Evolutionary conservation across 352 stramenopile genomes (phyloP).

Genomic region (Phytophthora ohioensis): DNA sequence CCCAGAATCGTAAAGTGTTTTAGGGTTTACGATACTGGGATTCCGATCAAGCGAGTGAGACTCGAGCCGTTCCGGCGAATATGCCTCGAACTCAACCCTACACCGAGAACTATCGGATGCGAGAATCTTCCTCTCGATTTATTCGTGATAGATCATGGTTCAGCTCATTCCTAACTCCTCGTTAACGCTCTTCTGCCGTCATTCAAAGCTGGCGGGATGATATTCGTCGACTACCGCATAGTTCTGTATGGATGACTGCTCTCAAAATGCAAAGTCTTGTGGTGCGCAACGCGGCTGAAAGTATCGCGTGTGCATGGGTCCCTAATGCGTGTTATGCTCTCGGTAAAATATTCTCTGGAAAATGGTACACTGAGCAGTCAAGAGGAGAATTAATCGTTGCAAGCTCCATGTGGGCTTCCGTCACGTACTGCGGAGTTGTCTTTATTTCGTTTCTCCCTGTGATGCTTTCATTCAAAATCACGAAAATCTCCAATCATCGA

Average conservation of each 20-base stretch:
- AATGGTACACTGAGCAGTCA: conserved; percentile 13
- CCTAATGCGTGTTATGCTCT: conserved; percentile 7
- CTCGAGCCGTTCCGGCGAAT: neutral
- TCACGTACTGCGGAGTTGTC: conserved; percentile 13
- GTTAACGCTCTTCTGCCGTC: neutral
- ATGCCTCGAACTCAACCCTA: too few species aligned
- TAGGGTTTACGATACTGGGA: neutral
- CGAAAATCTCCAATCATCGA: neutral
- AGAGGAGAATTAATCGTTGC: conserved; percentile 11
- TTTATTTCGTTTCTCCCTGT: conserved; percentile 7
- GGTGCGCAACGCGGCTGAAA: conserved; percentile 6
- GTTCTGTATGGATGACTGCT: neutral
- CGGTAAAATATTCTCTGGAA: conserved; percentile 26
- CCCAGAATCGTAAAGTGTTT: too few species aligned
- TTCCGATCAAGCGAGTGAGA: neutral
- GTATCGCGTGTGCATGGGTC: conserved; percentile 15
- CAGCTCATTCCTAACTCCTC: neutral
- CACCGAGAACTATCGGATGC: neutral
- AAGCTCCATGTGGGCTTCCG: conserved; percentile 9
- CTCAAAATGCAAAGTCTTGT: conserved; percentile 6
- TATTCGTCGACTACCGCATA: neutral
- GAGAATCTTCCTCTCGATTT: neutral
- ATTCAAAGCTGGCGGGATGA: neutral
- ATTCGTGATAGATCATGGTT: neutral
- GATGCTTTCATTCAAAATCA: conserved; percentile 5